Base-by-base conservation (phyloP, 2,329 filamentous ascomycete genomes). In the Arachnopeziza araneosa region DNA sequence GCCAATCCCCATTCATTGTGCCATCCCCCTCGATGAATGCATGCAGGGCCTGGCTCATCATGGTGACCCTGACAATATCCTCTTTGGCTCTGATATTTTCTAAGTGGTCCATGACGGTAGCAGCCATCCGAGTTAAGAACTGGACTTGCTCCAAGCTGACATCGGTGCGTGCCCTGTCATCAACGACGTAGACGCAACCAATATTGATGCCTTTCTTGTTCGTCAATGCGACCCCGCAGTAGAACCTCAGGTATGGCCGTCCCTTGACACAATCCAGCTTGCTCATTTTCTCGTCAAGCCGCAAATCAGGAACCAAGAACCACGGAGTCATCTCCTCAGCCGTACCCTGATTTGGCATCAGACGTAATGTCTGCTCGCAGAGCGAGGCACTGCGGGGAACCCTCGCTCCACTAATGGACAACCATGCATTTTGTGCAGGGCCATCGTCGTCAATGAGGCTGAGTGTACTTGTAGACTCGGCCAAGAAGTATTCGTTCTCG, bases 31-130 rank as follows among this genome's bases (percentile, higher is more conserved):
- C 80, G 2, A 82, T 79, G 55, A 83, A 84, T 6, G 74, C 75
- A 6, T 78, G 80, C 14, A 85, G 69, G 0, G 81, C 80, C 23
- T 78, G 75, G 56, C 78, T 80, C 72, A 80, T 85, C 66, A 75
- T 79, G 56, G 76, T 82, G 50, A 75, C 81, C 64, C 76, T 78
- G 63, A 75, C 78, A 64, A 78, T 79, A 64, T 79, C 82, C 61
- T 78, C 80, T 58, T 73, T 78, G 60, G 74, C 80, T 66, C 78
- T 77, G 54, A 75, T 82, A 75, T 77, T 81, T 72, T 85, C 83
- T 9, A 89, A 69, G 60, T 88, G 85, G 48, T 84, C 79, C 74
- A 86, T 84, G 2, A 85, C 76, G 1, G 83, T 80, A 26, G 74
- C 75, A 1, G 80, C 75, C 70, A 87, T 77, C 26, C 82, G 82